Conservation (phyloP, 805 yeast genomes). For the Hagleromyces aurorensis region DNA sequence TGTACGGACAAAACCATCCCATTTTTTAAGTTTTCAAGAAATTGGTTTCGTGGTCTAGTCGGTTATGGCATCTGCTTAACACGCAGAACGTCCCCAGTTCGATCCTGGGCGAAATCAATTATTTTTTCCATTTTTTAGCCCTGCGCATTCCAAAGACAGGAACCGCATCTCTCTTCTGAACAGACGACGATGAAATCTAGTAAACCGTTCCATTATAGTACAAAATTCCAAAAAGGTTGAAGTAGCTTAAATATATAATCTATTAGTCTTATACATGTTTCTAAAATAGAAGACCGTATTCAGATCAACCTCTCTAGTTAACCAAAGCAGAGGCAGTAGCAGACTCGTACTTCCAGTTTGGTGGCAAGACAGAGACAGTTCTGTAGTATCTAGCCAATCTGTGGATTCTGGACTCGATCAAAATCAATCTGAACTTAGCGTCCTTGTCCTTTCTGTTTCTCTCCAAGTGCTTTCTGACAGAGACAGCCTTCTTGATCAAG, state of each 20-base stretch:
- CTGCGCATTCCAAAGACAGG: conserved; percentile 2
- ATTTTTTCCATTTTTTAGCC: conserved; percentile 29
- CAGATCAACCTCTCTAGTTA: conserved; percentile 54
- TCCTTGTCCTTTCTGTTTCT: conserved; percentile 99
- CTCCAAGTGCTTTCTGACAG: conserved; percentile 99
- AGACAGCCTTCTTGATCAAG: conserved; percentile 98
- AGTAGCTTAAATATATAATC: too few species aligned
- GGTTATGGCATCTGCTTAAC: conserved; percentile 99
- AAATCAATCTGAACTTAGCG: conserved; percentile 99
- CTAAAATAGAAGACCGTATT: too few species aligned
- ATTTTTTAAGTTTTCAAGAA: conserved; percentile 3
- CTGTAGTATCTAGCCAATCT: conserved; percentile 99
- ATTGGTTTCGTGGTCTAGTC: conserved; percentile 96
- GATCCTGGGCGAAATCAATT: conserved; percentile 99
- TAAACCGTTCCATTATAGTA: too few species aligned
- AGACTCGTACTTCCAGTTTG: conserved; percentile 99
- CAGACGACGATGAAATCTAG: too few species aligned
- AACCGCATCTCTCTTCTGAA: conserved; percentile 1
- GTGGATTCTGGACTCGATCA: conserved; percentile 99
- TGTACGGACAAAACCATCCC: too few species aligned
- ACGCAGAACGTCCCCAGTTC: conserved; percentile 99
- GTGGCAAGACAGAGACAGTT: conserved; percentile 98
- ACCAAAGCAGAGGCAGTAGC: conserved; percentile 99
- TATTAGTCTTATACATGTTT: too few species aligned
- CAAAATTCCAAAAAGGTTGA: too few species aligned